These are phyloP conservation scores for Teunomyces pallodes DNA, from an alignment of 805 yeast species.

Conservation along the genomic window DNA sequence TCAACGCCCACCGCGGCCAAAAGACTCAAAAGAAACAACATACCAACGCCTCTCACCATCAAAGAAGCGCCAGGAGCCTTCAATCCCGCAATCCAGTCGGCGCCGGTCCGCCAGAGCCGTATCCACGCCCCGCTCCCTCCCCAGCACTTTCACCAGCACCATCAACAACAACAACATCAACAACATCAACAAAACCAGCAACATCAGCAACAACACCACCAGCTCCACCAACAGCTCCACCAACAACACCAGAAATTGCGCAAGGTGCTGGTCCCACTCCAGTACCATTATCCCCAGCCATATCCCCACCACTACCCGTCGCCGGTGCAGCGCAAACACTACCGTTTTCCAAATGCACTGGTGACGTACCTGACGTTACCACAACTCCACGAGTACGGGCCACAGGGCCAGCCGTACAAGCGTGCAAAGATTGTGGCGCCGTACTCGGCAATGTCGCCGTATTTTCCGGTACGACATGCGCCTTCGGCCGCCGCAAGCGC, in stretches of 20 bases:
- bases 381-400: conserved; percentile 1
- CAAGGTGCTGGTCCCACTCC: not conserved
- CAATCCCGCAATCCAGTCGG: conserved; percentile 30
- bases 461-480: conserved; percentile 8
- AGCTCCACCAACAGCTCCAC: conserved; percentile 5
- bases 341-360: conserved; percentile 11
- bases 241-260: conserved; percentile 1
- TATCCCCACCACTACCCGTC: conserved; percentile 7
- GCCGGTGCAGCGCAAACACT: conserved; percentile 10
- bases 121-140: not conserved
- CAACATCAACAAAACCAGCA: conserved; percentile 5
- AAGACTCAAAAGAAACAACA: conserved; percentile 30
- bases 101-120: conserved; percentile 20
- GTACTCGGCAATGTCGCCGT: conserved; percentile 7
- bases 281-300: not conserved
- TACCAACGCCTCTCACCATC: conserved; percentile 31
- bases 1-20: conserved; percentile 18
- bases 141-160: conserved; percentile 5
- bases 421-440: conserved; percentile 8
- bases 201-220: conserved; percentile 6
- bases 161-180: conserved; percentile 3
- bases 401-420: conserved; percentile 1
- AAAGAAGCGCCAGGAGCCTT: not conserved
- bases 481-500: not conserved
- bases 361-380: conserved; percentile 9